These are phyloP conservation scores for Articulospora tetracladia DNA, from an alignment of 495 filamentous ascomycete genomes.

Conservation along the genomic window DNA sequence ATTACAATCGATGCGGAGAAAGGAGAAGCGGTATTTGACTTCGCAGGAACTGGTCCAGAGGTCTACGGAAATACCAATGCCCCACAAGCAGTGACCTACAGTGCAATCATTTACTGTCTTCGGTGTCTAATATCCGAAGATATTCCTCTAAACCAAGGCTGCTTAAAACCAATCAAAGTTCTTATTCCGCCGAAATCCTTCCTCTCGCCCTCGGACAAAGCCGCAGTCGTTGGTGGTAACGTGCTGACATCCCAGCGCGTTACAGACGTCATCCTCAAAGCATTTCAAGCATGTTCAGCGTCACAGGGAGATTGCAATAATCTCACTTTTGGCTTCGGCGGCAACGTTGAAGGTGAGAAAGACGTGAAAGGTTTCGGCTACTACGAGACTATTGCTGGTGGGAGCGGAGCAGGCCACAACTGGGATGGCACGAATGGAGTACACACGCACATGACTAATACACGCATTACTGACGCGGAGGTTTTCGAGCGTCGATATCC, in stretches of 20 bases:
- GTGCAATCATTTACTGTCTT: conserved; percentile 94
- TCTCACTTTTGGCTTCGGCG: conserved; percentile 78
- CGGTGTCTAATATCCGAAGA: conserved; percentile 89
- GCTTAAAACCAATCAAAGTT: conserved; percentile 82
- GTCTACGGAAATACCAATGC: conserved; percentile 95
- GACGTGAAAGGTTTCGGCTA: conserved; percentile 83
- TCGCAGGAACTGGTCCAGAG: conserved; percentile 84
- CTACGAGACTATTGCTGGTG: conserved; percentile 96
- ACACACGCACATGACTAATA: conserved; percentile 99
- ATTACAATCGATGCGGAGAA: conserved; percentile 78
- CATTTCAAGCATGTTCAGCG: conserved; percentile 87
- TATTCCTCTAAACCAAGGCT: conserved; percentile 96
- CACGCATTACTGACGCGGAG: conserved; percentile 91
- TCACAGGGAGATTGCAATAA: conserved; percentile 95
- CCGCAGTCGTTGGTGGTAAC: conserved; percentile 94
- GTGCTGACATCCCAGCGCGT: conserved; percentile 88
- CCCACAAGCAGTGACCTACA: conserved; percentile 89
- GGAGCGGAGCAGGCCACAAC: conserved; percentile 77
- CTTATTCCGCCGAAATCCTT: conserved; percentile 79
- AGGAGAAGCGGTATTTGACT: conserved; percentile 89
- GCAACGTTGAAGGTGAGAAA: conserved; percentile 60
- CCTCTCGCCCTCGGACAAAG: conserved; percentile 78
- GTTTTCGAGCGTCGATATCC: conserved; percentile 96
- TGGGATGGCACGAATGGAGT: conserved; percentile 92
- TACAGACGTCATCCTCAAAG: conserved; percentile 89